Conservation (phyloP, 208 protist genomes). For the Leptomonas pyrrhocoris region DNA sequence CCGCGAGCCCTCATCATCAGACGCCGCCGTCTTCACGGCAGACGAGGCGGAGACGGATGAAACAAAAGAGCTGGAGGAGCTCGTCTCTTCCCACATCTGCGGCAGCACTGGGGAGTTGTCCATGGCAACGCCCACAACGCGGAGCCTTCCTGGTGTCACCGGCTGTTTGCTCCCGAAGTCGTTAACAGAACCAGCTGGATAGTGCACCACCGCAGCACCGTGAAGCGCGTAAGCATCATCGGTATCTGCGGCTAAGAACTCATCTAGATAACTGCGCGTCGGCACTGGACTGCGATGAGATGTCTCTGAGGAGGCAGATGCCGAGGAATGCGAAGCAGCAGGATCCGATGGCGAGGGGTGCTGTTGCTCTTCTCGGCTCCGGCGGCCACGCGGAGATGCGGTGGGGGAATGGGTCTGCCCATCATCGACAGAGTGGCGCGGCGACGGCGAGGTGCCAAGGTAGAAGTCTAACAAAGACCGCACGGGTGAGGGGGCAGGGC, state of each 20-base stretch:
- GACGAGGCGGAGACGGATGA: neutral
- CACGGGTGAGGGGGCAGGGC: constrained; percentile 1
- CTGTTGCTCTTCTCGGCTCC: neutral
- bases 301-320: neutral
- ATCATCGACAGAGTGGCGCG: neutral
- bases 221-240: no score
- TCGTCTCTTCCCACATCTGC: constrained; percentile 35
- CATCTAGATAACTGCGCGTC: constrained; percentile 24
- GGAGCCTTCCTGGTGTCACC: neutral
- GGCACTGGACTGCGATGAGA: constrained; percentile 19
- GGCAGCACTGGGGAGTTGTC: constrained; percentile 26
- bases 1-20: neutral
- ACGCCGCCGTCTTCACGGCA: neutral
- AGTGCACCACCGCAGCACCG: no score
- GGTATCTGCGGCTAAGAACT: constrained; percentile 20
- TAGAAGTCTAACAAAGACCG: constrained; percentile 17
- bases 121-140: constrained; percentile 10
- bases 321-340: neutral
- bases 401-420: no score
- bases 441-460: constrained; percentile 18
- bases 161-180: neutral
- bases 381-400: neutral
- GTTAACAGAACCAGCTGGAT: neutral
- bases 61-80: constrained; percentile 10
- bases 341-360: no score